Conservation (phyloP, 306 rosid species). For the Begonia masoniana region DNA sequence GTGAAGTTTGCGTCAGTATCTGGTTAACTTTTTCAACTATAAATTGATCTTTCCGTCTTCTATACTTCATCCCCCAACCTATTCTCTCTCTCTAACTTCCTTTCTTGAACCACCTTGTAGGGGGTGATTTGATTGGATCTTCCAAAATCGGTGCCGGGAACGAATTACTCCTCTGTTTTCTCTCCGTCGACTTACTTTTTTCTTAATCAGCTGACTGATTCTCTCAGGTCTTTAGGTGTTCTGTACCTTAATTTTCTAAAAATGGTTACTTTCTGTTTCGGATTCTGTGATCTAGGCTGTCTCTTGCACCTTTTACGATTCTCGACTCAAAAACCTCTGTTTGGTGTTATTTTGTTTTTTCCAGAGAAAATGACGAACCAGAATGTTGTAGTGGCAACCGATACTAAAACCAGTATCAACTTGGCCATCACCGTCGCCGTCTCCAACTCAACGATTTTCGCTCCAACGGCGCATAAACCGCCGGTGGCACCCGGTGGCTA, state of each 20-base stretch:
- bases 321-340: background rate
- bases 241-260: background rate
- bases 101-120: no score
- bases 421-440: slow-evolving; percentile 20
- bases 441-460: slow-evolving; percentile 23
- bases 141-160: background rate
- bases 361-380: slow-evolving; percentile 51
- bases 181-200: no score
- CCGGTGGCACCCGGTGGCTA: slow-evolving; percentile 37
- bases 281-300: background rate
- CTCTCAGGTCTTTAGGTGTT: background rate
- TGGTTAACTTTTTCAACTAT: slow-evolving; percentile 32
- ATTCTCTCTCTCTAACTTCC: slow-evolving; percentile 1
- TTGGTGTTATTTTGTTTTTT: slow-evolving; percentile 3
- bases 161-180: background rate
- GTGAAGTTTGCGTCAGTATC: slow-evolving; percentile 12
- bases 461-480: slow-evolving; percentile 37
- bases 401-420: slow-evolving; percentile 26
- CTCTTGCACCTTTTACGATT: background rate
- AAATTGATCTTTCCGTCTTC: slow-evolving; percentile 24
- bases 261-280: background rate
- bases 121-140: background rate
- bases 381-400: slow-evolving; percentile 41
- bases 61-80: background rate
- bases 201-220: no score